Conservation (phyloP, 768 basidiomycete species). For the Chiua virens region DNA sequence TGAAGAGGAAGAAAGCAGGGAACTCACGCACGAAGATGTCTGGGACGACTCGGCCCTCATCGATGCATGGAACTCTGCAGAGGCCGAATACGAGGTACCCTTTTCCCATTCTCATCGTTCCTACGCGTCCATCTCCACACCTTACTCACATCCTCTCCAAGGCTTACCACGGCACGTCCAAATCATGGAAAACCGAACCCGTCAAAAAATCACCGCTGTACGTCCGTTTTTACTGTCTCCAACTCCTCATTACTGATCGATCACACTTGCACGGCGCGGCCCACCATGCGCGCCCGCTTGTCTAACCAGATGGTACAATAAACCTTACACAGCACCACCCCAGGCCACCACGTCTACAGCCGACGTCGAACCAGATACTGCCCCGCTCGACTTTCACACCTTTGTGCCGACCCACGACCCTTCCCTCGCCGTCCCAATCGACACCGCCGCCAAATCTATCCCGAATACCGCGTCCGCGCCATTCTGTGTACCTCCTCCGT, state of each 20-base stretch:
- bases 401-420: conserved; percentile 72
- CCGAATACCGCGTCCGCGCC: conserved; percentile 4
- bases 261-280: no score
- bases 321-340: conserved; percentile 38
- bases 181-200: conserved; percentile 69
- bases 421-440: conserved; percentile 42
- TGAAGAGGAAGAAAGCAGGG: conserved; percentile 55
- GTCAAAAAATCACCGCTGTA: conserved; percentile 74
- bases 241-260: background rate
- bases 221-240: conserved; percentile 25
- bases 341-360: conserved; percentile 6
- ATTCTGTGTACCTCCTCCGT: conserved; percentile 31
- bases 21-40: conserved; percentile 70
- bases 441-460: conserved; percentile 13
- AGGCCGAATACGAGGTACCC: conserved; percentile 70
- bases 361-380: conserved; percentile 48
- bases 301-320: conserved; percentile 71
- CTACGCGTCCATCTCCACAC: background rate
- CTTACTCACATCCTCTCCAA: conserved; percentile 19
- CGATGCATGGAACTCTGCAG: conserved; percentile 82
- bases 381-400: conserved; percentile 66
- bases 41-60: conserved; percentile 88
- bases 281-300: no score
- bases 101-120: background rate
- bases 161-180: conserved; percentile 66